Base-by-base conservation (phyloP, 352 stramenopile species). In the Pythium diclinum region DNA sequence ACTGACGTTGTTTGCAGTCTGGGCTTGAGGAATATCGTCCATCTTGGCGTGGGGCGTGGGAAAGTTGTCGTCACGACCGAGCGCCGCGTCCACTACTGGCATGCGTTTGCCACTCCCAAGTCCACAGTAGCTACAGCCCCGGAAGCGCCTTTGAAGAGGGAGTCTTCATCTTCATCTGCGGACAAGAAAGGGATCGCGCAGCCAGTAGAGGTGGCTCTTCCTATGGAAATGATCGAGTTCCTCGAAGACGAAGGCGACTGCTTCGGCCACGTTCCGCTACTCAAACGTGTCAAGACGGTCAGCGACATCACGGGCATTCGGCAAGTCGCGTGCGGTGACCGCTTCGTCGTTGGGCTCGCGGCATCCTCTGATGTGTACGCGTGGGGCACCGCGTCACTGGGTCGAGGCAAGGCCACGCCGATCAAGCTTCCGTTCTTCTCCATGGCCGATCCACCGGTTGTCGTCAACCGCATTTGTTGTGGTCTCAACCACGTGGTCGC, bases 191-290 rank as follows among this genome's bases (percentile, higher is more conserved):
- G 10, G 0, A 13, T 59, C 4, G 38, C 54, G 8, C 55, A 56
- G 17, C 10, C 21, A 46, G n/a, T 13, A 8, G 42, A 62, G 17
- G 33, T 4, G 6, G 9, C 23, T 8, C 13, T 59, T 0, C 19
- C 61, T 2, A n/a, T 55, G 13, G 56, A 69, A 6, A n/a, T 58
- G 19, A 48, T 65, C 25, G 66, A 63, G 30, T 66, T 68, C 23
- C 49, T 68, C 19, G 66, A 68, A 53, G 66, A 75, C 6, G 62
- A 73, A 52, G 80, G 78, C 16, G 78, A 87, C 57, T 85, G 72
- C 54, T 83, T 89, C 48, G 76, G 78, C 1, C 61, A 87, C 6
- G 63, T 85, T 13, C 77, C 73, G 16, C 59, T 89, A 40, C 56
- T 86, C 23, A 67, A 73, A 8, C 76, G 80, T 1, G 63, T 68